A percentile compares a stretch with the other conserved stretches of the same genome.
These are phyloP conservation scores for Fibroporia radiculosa DNA, from an alignment of 768 basidiomycete genomes.

Conservation along the genomic window DNA sequence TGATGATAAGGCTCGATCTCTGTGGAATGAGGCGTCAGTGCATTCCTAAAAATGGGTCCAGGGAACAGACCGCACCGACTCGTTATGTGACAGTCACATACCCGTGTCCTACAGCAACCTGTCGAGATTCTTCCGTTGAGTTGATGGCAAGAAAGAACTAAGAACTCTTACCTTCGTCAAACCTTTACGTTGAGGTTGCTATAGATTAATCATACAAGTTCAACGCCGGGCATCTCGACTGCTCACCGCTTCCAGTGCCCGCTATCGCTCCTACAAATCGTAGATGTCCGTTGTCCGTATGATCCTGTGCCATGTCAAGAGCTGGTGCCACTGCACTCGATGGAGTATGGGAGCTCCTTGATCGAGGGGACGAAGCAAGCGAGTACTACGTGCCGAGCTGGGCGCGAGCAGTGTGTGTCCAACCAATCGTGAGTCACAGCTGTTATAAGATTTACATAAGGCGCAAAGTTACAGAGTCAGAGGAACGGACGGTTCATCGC, in stretches of 20 bases:
- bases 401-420: no score
- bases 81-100: conserved; percentile 18
- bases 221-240: neutral
- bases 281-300: conserved; percentile 27
- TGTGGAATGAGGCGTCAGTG: neutral
- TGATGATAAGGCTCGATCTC: neutral
- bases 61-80: neutral
- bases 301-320: conserved; percentile 10
- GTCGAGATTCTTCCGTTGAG: neutral
- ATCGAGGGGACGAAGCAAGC: no score
- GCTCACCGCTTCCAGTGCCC: conserved; percentile 54
- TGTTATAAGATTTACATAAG: no score
- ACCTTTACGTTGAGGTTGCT: neutral
- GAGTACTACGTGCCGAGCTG: no score
- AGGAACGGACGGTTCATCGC: no score
- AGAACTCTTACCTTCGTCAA: conserved; percentile 10
- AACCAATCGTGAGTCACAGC: no score
- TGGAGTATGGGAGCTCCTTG: no score
- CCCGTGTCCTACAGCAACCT: conserved; percentile 72
- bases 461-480: no score
- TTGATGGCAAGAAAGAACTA: neutral
- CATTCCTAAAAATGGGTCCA: neutral
- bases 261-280: conserved; percentile 49
- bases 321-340: no score
- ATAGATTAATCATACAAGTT: conserved; percentile 10